Evolutionary conservation across 495 filamentous ascomycete genomes (phyloP).

Genomic region (Polyplosphaeria fusca): DNA sequence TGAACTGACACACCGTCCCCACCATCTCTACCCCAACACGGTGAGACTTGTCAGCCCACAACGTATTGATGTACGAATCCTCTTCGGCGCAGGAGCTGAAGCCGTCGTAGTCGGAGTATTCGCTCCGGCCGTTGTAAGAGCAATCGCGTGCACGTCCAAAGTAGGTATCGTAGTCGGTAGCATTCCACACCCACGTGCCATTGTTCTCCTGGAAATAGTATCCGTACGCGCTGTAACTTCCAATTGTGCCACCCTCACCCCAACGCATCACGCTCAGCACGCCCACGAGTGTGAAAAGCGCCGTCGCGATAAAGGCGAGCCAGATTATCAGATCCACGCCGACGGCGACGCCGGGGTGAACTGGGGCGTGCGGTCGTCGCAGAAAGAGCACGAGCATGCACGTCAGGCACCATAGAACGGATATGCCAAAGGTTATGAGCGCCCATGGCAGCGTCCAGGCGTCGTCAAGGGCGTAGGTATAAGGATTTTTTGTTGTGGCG

Average conservation of each 20-base stretch:
- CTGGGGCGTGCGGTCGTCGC: conserved; percentile 17
- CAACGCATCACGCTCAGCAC: conserved; percentile 3
- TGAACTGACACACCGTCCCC: conserved; percentile 24
- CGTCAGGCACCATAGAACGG: conserved; percentile 24
- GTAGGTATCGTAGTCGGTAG: conserved; percentile 10
- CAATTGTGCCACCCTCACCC: conserved; percentile 17
- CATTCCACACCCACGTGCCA: conserved; percentile 29
- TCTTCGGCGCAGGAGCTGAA: conserved; percentile 24
- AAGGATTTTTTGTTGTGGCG: background rate
- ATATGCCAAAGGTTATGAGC: conserved; percentile 29
- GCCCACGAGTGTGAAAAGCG: conserved; percentile 14
- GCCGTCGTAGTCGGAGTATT: conserved; percentile 1
- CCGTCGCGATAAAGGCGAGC: conserved; percentile 34
- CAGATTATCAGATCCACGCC: conserved; percentile 40
- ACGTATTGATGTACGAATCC: conserved; percentile 26
- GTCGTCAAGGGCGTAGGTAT: conserved; percentile 9
- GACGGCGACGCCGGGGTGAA: conserved; percentile 39
- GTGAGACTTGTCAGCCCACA: conserved; percentile 12
- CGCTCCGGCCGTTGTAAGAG: background rate
- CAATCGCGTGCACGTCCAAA: background rate
- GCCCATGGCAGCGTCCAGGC: conserved; percentile 20
- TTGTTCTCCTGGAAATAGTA: conserved; percentile 25
- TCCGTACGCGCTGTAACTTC: conserved; percentile 3
- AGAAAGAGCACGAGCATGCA: conserved; percentile 26
- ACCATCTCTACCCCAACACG: conserved; percentile 7